These are phyloP conservation scores for Lecanosticta acicola DNA, from an alignment of 2,329 filamentous ascomycete species.

Conservation along the genomic window DNA sequence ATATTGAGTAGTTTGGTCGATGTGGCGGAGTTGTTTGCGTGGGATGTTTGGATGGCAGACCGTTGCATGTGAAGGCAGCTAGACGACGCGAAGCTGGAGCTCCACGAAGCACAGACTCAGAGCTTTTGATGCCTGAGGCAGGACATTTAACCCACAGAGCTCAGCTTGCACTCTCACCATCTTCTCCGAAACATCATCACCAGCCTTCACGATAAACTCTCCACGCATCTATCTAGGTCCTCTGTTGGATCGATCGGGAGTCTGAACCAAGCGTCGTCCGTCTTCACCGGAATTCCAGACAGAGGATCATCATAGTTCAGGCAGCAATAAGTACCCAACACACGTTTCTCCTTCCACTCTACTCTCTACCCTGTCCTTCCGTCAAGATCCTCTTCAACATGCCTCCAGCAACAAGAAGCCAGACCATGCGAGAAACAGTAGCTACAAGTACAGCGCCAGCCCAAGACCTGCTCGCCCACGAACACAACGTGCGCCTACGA, in stretches of 20 bases:
- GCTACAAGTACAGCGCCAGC: conserved; percentile 6
- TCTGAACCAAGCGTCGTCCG: neutral
- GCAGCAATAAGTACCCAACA: neutral
- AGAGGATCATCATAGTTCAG: neutral
- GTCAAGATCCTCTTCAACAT: conserved; percentile 6
- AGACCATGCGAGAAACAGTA: conserved; percentile 10
- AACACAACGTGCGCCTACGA: conserved; percentile 2
- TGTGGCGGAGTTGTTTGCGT: neutral
- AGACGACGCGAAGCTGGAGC: neutral
- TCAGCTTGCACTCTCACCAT: no score
- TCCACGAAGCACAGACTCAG: no score
- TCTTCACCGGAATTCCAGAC: neutral
- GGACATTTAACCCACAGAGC: no score
- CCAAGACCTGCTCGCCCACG: neutral
- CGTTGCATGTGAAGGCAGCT: neutral
- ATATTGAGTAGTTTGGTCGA: neutral
- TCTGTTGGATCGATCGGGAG: no score
- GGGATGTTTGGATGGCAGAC: neutral
- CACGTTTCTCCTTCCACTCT: no score
- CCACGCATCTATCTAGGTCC: no score
- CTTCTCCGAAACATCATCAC: no score
- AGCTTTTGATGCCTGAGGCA: no score
- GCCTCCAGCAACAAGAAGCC: conserved; percentile 11
- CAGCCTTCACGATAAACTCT: no score
- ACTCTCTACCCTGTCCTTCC: neutral